A percentile compares a stretch with the other conserved stretches of the same genome.
These are phyloP conservation scores for Leishmania turanica DNA, from an alignment of 208 protist species.

Conservation along the genomic window DNA sequence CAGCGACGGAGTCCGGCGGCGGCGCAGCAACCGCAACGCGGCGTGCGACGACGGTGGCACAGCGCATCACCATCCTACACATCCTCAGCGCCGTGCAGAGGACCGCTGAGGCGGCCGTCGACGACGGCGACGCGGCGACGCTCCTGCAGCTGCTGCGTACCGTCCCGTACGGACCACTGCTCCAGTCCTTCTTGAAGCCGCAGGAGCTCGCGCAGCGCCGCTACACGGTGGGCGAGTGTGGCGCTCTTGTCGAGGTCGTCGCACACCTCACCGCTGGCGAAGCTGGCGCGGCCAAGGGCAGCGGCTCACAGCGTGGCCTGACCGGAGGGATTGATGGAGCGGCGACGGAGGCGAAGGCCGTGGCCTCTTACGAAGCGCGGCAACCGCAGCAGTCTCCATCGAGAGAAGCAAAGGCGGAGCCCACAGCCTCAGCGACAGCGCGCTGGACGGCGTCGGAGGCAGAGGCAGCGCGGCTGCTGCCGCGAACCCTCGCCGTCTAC, in stretches of 20 bases:
- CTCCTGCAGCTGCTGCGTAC: constrained; percentile 24
- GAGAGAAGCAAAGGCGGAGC: background rate
- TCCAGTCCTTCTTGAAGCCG: constrained; percentile 10
- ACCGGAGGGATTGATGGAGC: background rate
- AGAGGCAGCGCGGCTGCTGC: constrained; percentile 23
- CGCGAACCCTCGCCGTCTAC: constrained; percentile 40
- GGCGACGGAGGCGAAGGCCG: background rate
- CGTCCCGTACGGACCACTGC: constrained; percentile 22
- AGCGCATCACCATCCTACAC: constrained; percentile 25
- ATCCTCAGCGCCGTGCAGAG: constrained; percentile 20
- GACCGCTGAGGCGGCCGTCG: constrained; percentile 16
- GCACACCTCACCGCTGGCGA: constrained; percentile 17
- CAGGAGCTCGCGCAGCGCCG: constrained; percentile 8
- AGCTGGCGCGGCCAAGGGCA: background rate
- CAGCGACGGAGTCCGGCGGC: background rate
- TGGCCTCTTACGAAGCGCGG: background rate
- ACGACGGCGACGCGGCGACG: constrained; percentile 13
- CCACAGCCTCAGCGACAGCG: background rate
- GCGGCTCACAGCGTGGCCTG: background rate
- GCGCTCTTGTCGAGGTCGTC: constrained; percentile 31
- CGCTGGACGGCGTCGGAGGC: background rate
- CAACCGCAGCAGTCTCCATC: background rate
- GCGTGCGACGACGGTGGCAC: background rate
- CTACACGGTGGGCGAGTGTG: constrained; percentile 31
- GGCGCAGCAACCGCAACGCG: background rate